Base-by-base conservation (phyloP, 345 rosid species). In the Bruguiera parviflora region DNA sequence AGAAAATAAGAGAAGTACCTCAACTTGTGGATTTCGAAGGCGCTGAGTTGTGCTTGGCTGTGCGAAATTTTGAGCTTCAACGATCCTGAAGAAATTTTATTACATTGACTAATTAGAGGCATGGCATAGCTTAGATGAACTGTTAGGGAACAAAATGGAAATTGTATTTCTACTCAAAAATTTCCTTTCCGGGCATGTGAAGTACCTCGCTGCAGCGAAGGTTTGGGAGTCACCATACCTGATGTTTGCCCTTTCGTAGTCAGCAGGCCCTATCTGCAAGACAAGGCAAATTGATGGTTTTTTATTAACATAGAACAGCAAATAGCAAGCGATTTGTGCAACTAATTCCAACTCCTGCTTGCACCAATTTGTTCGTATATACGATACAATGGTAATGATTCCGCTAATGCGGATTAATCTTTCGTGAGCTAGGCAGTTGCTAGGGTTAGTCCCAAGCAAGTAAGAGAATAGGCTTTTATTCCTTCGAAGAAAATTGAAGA, bases 31-130 rank as follows among this genome's bases (percentile, higher is more conserved):
- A 80, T 77, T 79, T 65, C 84, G 76, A 72, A 83, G 82, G 74
- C 81, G 89, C 77, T 88, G 84, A 47, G 90, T 85, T 78, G 80
- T 70, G 80, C 68, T 83, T 39, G 84, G 89, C 70, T 87, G 96
- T 60, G 64, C 80, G 81, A 73, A 78, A 70, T 83, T 81, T 66
- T 83, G 96, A 71, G 81, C 72, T 73, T 89, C 93, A 49, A 75
- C 66, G 78, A 75, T 73, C 60, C 83, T 85, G 67, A 58, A 29
- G 20, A 39, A 65, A 58, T 43, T 55, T 8, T 3, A 22, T 55
- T 55, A 55, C 11, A 55, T 21, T 55, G 24, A 55, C 22, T 3
- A 9, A 55, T 55, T 27, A 8, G 59, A 24, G 22, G 59, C 59
- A 55, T 5, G 58, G 9, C 9, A 3, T 55, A 55, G 10, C 22